Evolutionary conservation across 306 rosid species (phyloP), one percentile per base, ranked within the genome.

Genomic region (Cicer bijugum): DNA sequence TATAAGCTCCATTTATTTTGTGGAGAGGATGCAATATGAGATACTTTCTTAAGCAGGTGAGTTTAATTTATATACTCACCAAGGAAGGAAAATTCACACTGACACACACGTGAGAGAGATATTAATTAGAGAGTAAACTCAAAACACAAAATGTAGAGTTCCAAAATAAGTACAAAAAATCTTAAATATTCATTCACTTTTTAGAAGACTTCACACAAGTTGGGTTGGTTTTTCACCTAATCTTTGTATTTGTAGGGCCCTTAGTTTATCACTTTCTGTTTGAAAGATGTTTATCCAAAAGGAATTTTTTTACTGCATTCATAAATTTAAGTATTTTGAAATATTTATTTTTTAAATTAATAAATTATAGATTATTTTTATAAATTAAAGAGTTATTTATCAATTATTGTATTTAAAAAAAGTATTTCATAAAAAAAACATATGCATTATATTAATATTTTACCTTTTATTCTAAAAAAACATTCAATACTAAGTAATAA

Each of bases 111-210:
- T 56, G 82, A 69, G 2, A 20, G 28, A 20, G 28, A 20, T 20
- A 45, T 33, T 23, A 63, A 16, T 16, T 16, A 16, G 71, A 37
- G 64, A 57, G 72, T 39, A 67, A 58, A 84, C 89, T 88, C 90
- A 82, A 73, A 84, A 78, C 89, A 81, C 90, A 80, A 88, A 87
- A 81, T 69, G 72, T 8, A 75, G 82, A 88, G 88, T 89, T 84
- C 94, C 97, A 78, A 91, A 73, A 81, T 79, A 72, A 75, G 82
- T 23, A 64, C 51, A 66, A 55, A 45, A 83, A 80, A 43, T 44
- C 38, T 82, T 67, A 42, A 73, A 73, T 73, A 70, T 78, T 69
- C 79, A 59, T 57, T 78, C 73, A 68, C 87, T 70, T 81, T 81
- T 82, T 66, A 58, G 81, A 75, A 74, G 75, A 61, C 60, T 81